Base-by-base conservation (phyloP, 2,329 filamentous ascomycete genomes). In the Scedosporium apiospermum region DNA sequence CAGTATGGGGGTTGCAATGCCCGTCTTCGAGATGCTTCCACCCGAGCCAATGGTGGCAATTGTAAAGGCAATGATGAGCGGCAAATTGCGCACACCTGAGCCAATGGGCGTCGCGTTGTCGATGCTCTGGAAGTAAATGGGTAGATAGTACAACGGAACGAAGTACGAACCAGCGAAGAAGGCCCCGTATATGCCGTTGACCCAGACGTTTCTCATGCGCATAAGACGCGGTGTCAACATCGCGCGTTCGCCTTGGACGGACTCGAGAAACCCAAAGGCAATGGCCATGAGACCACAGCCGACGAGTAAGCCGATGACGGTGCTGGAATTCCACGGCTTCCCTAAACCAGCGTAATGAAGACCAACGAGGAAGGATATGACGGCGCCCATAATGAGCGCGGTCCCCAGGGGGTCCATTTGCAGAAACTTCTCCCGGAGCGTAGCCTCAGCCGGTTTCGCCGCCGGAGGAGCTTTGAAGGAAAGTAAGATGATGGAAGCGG, bases 381-480 rank as follows among this genome's bases (percentile, higher is more conserved):
- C 70, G 68, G 72, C 69, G 65, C 71, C 71, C 75, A 82, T 77
- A 53, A 83, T 69, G 42, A 81, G 67, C 21, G 75, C 68, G 4
- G 76, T 72, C 2, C 80, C 80, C 1, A 76, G 64, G 3, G 77
- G 72, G 64, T 83, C 81, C 72, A 82, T 77, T 65, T 82, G 78
- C 0, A 76, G 69, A 18, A 81, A 61, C 70, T 81, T 80, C 66
- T 81, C 77, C 5, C 69, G 67, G 5, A 78, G 66, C 1, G 75
- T 66, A 1, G 76, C 71, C 63, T 73, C 59, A 23, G 67, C 69
- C 1, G 76, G 76, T 0, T 75, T 68, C 18, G 75, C 77, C 61
- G 69, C 71, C 44, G 68, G 70, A 27, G 76, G 78, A 18, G 76
- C 76, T 55, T 69, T 70, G 72, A 81, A 80, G 66, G 77, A 76